Evolutionary conservation across 495 filamentous ascomycete species (phyloP).

Genomic region (Thermochaetoides thermophila): DNA sequence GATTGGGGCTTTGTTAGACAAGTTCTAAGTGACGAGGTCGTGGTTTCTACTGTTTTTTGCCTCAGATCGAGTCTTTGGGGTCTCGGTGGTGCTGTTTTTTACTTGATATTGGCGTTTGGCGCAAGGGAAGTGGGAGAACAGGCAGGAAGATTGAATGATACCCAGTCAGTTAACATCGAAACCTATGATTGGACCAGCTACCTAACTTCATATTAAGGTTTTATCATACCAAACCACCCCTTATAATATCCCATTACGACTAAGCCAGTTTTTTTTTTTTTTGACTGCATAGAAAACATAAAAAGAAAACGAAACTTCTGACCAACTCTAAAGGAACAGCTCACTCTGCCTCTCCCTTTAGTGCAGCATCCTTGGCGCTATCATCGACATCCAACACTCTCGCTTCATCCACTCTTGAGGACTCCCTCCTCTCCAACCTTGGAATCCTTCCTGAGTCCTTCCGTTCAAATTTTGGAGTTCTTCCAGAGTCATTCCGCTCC

Average conservation of each 20-base stretch:
- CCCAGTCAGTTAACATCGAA: neutral
- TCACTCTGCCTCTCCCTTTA: slow-evolving; percentile 13
- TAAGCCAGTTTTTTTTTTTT: no score
- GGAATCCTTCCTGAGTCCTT: no score
- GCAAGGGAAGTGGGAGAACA: neutral
- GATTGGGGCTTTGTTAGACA: slow-evolving; percentile 24
- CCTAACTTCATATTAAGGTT: neutral
- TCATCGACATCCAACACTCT: slow-evolving; percentile 34
- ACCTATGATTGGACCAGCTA: neutral
- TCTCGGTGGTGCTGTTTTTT: neutral
- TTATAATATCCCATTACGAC: no score
- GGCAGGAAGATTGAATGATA: neutral
- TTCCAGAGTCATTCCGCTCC: no score
- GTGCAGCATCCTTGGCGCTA: slow-evolving; percentile 31
- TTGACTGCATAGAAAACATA: no score
- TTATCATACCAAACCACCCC: no score
- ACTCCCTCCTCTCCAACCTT: no score
- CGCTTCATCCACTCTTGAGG: slow-evolving; percentile 17
- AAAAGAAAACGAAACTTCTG: no score
- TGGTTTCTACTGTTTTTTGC: neutral
- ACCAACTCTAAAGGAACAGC: no score
- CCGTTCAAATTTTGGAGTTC: no score
- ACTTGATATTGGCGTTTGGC: neutral
- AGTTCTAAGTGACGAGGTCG: slow-evolving; percentile 17
- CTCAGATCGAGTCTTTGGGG: neutral